Conservation (phyloP, 2,329 filamentous ascomycete species). For the Trichoderma guizhouense region DNA sequence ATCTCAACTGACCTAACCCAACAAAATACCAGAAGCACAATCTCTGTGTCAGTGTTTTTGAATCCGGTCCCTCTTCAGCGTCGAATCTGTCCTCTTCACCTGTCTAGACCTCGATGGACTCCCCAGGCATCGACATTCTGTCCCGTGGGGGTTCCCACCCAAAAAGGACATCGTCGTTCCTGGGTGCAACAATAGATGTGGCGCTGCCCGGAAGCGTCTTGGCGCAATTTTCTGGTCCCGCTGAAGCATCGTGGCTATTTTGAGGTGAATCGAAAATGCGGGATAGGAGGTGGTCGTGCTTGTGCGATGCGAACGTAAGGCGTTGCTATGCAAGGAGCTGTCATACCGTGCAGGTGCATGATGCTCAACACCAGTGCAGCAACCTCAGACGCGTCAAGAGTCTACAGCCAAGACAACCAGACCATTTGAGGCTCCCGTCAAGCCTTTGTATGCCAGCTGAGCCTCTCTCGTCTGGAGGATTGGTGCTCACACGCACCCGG, state of each 20-base stretch:
- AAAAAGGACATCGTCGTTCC: slow-evolving; percentile 4
- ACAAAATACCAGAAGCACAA: background rate
- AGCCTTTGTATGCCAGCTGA: background rate
- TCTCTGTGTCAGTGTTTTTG: slow-evolving; percentile 2
- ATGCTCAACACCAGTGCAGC: background rate
- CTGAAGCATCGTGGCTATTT: slow-evolving; percentile 5
- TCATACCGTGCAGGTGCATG: background rate
- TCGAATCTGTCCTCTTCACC: background rate
- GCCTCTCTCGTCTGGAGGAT: background rate
- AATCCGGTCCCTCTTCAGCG: background rate
- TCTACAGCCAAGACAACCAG: background rate
- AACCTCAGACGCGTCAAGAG: background rate
- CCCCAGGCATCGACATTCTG: slow-evolving; percentile 9
- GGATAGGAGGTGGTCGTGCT: background rate
- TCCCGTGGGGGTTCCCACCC: slow-evolving; percentile 8
- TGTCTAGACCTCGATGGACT: slow-evolving; percentile 10
- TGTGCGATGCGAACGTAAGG: background rate
- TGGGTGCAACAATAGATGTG: slow-evolving; percentile 20
- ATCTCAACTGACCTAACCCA: background rate
- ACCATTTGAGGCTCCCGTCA: background rate
- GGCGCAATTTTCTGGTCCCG: slow-evolving; percentile 9
- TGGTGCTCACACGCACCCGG: background rate
- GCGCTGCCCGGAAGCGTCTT: slow-evolving; percentile 18
- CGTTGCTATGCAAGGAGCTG: background rate
- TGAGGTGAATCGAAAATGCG: background rate